Percentiles rank a stretch among this genome's conserved stretches.
Conservation (phyloP, 2,329 filamentous ascomycete genomes). For the Apiospora pterosperma region DNA sequence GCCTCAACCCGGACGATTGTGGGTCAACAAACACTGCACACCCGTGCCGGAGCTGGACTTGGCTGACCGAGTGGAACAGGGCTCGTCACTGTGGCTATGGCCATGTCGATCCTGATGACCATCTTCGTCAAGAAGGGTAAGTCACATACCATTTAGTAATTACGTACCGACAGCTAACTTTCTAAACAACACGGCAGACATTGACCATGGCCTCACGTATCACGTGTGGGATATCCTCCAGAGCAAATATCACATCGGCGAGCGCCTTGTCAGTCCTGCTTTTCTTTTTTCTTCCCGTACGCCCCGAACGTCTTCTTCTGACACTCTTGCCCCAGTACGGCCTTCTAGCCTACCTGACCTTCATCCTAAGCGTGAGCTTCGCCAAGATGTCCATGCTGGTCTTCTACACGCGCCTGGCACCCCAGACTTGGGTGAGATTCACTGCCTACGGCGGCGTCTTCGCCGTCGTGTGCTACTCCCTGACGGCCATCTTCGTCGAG, state of each 20-base stretch:
- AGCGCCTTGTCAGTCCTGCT: slow-evolving; percentile 11
- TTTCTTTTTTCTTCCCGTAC: not conserved
- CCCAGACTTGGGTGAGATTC: slow-evolving; percentile 13
- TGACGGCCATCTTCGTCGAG: slow-evolving; percentile 14
- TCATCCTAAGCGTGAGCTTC: slow-evolving; percentile 16
- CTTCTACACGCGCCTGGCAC: slow-evolving; percentile 13
- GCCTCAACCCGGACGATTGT: slow-evolving; percentile 13
- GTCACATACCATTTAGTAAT: not conserved
- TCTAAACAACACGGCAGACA: slow-evolving; percentile 8
- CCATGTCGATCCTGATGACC: slow-evolving; percentile 14
- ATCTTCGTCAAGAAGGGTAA: slow-evolving; percentile 17
- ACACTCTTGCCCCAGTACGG: slow-evolving; percentile 9
- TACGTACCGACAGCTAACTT: not conserved
- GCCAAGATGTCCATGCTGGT: slow-evolving; percentile 17
- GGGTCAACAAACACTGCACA: not conserved
- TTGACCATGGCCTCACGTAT: slow-evolving; percentile 17
- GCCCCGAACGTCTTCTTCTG: not conserved
- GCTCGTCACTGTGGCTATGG: slow-evolving; percentile 13
- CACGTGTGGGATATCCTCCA: slow-evolving; percentile 17
- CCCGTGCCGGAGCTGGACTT: no score
- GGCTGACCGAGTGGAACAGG: slow-evolving; percentile 7
- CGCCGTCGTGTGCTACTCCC: slow-evolving; percentile 12
- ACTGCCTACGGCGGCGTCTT: slow-evolving; percentile 10
- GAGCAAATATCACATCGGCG: slow-evolving; percentile 15
- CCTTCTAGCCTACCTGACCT: slow-evolving; percentile 14